Evolutionary conservation across 345 rosid species (phyloP).

Genomic region (Lenwebbia sp.): DNA sequence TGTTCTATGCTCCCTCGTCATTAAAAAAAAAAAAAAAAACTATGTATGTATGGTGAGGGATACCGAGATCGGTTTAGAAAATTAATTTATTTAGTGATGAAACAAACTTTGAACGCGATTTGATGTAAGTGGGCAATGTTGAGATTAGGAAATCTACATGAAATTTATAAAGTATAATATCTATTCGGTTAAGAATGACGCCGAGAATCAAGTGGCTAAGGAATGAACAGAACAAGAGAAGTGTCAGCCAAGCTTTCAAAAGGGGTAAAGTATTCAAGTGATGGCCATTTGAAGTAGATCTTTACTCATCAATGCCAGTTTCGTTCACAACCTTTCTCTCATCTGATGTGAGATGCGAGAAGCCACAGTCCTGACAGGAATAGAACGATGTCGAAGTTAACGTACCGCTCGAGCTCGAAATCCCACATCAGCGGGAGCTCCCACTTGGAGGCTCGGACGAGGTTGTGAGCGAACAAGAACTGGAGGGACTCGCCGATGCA

Average conservation of each 20-base stretch:
- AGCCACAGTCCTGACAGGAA: conserved; percentile 28
- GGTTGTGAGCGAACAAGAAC: conserved; percentile 59
- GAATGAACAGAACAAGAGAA: not conserved
- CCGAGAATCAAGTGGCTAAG: not conserved
- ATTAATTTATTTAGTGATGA: too few species aligned
- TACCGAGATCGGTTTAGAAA: too few species aligned
- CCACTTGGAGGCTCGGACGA: conserved; percentile 51
- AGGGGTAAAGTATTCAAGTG: not conserved
- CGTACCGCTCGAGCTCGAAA: conserved; percentile 54
- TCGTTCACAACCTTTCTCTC: not conserved
- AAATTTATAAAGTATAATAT: not conserved
- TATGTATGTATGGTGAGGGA: too few species aligned
- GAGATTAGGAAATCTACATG: not conserved
- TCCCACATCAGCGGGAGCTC: conserved; percentile 77
- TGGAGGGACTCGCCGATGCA: conserved; percentile 63
- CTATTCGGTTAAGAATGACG: not conserved
- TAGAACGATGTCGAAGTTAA: not conserved
- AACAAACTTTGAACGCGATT: too few species aligned
- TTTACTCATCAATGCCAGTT: not conserved
- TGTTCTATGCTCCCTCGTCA: not conserved
- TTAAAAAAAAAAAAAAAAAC: too few species aligned
- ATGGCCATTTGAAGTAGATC: not conserved
- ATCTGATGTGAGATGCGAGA: not conserved
- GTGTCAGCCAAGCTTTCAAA: not conserved
- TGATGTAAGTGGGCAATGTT: too few species aligned